phyloP scores from a whole-genome alignment of 2,329 filamentous ascomycete species.

The Pleoardoris graminearum region DNA sequence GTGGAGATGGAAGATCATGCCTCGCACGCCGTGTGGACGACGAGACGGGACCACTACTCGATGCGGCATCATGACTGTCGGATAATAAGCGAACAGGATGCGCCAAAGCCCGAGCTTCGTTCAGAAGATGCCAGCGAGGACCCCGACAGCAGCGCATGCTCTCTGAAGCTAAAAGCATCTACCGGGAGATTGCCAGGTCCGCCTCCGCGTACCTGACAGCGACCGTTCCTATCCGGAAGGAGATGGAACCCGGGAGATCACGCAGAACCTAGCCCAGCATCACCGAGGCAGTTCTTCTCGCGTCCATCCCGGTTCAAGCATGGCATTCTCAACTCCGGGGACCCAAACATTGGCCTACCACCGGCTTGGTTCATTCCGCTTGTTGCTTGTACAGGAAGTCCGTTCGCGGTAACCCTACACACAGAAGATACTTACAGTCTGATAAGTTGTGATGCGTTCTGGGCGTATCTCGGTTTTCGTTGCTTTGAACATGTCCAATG shows the following conservation, averaged over 20 bases:
- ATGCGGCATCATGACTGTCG: background rate
- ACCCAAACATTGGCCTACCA: background rate
- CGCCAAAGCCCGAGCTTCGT: background rate
- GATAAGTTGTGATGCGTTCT: background rate
- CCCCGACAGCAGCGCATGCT: background rate
- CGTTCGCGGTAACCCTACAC: background rate
- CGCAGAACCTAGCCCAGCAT: background rate
- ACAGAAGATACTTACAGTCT: background rate
- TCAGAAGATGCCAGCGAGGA: background rate
- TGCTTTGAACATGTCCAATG: slow-evolving; percentile 16
- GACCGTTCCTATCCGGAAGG: slow-evolving; percentile 2
- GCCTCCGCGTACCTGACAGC: slow-evolving; percentile 7
- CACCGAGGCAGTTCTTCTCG: background rate
- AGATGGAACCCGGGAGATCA: slow-evolving; percentile 10
- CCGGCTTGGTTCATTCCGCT: too few species aligned
- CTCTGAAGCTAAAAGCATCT: background rate
- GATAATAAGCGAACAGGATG: background rate
- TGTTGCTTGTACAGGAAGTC: too few species aligned
- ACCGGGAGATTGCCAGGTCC: background rate
- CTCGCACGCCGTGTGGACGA: slow-evolving; percentile 1
- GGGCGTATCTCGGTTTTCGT: background rate
- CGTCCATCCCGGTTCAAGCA: background rate
- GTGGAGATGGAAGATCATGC: slow-evolving; percentile 6
- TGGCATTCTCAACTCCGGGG: background rate
- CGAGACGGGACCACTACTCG: slow-evolving; percentile 1